Base-by-base conservation (phyloP, 1,284 basidiomycete genomes). In the Heimioporus retisporus region DNA sequence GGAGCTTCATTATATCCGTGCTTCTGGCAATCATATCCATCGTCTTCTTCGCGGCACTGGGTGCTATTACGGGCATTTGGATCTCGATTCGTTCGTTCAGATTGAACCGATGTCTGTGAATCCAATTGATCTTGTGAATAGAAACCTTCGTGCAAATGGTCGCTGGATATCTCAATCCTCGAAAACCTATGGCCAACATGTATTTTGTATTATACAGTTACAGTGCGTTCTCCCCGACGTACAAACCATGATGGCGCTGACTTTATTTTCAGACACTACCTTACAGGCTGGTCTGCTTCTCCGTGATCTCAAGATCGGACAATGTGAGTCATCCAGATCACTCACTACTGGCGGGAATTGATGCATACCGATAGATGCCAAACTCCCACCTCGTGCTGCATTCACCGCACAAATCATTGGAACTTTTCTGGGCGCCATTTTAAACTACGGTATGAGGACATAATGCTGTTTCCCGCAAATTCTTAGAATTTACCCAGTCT, bases 301-400 rank as follows among this genome's bases (percentile, higher is more conserved):
- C 5, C 83, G 84, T 59, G 89, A 90, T 71, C 80, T 85, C 69
- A 90, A 91, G 74, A 84, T 91, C 13, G 87, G 85, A 19, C 90
- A 90, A 71, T 91, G 84, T 84, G 55, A 2, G 56, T 60, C 21
- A 50, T 56, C 19, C n/a, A 14, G 15, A 5, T 21, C 51, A 40
- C 6, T 13, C n/a, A 72, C 44, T 77, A 40, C 25, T 25, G 21
- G 18, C 6, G 19, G 46, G 5, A 4, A 21, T 23, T 53, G 4
- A 72, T 61, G 18, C 7, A 2, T 44, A 28, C 28, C 51, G 6
- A 56, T 21, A 81, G 79, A 88, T 77, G 87, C 87, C 66, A 93
- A 93, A 80, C 81, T 93, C 28, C 87, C 90, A 25, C 92, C 92
- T 13, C 82, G 87, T 51, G 84, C 86, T 18, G 86, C 90, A 2